phyloP scores from a whole-genome alignment of 2,329 filamentous ascomycete genomes.

The Verticillium nubilum region DNA sequence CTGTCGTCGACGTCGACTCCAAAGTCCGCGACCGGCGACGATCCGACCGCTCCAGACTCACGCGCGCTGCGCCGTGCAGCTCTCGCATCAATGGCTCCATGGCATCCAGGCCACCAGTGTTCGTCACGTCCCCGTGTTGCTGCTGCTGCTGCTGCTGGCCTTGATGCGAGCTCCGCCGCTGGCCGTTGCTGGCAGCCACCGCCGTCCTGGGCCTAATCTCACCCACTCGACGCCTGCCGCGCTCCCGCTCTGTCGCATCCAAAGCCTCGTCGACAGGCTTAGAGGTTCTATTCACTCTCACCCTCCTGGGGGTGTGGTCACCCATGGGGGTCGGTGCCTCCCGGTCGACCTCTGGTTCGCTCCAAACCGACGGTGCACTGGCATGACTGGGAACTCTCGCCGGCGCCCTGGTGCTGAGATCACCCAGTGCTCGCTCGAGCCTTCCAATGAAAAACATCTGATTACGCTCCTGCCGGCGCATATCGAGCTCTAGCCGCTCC shows the following conservation, averaged over 20 bases:
- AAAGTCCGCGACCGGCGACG: neutral
- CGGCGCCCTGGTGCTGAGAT: neutral
- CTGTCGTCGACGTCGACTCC: neutral
- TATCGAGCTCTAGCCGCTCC: constrained; percentile 10
- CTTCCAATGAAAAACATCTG: constrained; percentile 9
- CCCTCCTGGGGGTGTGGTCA: neutral
- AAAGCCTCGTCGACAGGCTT: neutral
- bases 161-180: neutral
- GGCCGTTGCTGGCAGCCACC: neutral
- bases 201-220: neutral
- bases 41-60: constrained; percentile 7
- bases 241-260: neutral
- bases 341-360: neutral
- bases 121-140: neutral
- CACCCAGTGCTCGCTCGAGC: constrained; percentile 5
- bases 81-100: constrained; percentile 41
- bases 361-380: neutral
- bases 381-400: neutral
- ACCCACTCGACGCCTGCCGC: neutral
- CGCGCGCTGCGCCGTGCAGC: constrained; percentile 17
- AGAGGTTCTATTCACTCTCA: neutral
- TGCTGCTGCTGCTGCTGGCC: neutral
- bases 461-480: constrained; percentile 10
- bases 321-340: neutral
- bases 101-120: constrained; percentile 25